Conservation (phyloP, 208 protist genomes). For the Wallacemonas sp. region DNA sequence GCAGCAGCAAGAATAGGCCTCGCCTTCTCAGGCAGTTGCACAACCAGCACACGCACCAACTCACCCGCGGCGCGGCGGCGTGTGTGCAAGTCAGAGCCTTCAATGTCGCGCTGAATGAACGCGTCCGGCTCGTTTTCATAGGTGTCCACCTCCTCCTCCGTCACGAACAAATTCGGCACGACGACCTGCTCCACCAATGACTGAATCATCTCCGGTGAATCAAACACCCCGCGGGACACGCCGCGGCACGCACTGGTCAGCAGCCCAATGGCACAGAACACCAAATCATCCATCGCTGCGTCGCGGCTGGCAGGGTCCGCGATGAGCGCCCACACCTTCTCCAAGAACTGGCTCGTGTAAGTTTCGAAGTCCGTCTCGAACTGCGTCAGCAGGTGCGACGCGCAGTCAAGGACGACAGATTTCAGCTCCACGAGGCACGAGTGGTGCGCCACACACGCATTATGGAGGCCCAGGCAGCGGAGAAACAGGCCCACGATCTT, state of each 20-base stretch:
- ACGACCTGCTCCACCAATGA: conserved; percentile 92
- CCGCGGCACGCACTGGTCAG: conserved; percentile 83
- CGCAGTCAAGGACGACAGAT: conserved; percentile 77
- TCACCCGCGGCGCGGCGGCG: conserved; percentile 90
- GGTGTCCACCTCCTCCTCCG: conserved; percentile 90
- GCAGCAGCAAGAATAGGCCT: conserved; percentile 59
- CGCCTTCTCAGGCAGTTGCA: conserved; percentile 58
- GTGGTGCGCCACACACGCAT: conserved; percentile 13
- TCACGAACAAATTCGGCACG: conserved; percentile 92
- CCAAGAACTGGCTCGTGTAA: conserved; percentile 82
- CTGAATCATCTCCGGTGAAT: conserved; percentile 56
- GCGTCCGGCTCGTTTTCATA: conserved; percentile 94
- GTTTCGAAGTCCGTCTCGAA: conserved; percentile 95
- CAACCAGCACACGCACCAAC: conserved; percentile 88
- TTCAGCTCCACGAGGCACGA: conserved; percentile 72
- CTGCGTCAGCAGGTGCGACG: conserved; percentile 89
- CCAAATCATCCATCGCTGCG: conserved; percentile 77
- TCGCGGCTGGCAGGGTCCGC: conserved; percentile 40
- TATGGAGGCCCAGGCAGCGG: conserved; percentile 49
- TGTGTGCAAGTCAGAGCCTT: conserved; percentile 94
- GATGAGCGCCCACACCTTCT: conserved; percentile 87
- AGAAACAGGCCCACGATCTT: conserved; percentile 64
- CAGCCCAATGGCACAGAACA: conserved; percentile 87
- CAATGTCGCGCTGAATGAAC: conserved; percentile 97
- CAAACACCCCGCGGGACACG: conserved; percentile 78